Evolutionary conservation across 306 rosid species (phyloP), one percentile per base, ranked within the genome.

Genomic region (Medicago lupulina): DNA sequence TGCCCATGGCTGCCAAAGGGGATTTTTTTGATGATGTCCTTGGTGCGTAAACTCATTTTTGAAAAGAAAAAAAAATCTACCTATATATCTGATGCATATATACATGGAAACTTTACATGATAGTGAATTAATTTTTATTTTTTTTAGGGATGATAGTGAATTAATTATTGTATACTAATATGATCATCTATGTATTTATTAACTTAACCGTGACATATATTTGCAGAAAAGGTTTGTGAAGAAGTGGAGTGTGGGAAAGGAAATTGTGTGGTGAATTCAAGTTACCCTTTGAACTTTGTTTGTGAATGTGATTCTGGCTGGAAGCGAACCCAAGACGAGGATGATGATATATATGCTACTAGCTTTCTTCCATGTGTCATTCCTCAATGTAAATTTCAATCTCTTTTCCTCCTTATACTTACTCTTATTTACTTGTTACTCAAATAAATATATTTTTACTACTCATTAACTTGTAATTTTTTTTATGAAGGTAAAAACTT

Each of bases 331-430:
- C 74, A 65, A 9, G 78, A 88, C 0, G 54, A 76, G 0, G 80
- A 81, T n/a, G 74, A 46, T n/a, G 75, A 85, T 17, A 79, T 64
- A 36, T 79, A 83, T 63, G 77, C 76, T 67, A 68, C 71, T 31
- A 79, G 81, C 71, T 93, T 91, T 75, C 98, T 91, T 51, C 98
- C 98, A 4, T 91, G 98, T 73, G 98, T 91, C 74, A 88, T 93
- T 70, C 98, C 98, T 11, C 12, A 88, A 36, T 93, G 98, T 93
- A 84, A 74, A 13, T 23, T 65, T 15, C 4, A 28, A 15, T 65
- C 44, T 23, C 46, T 63, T 17, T 44, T 34, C 2, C 12, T 10
- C 17, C 14, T 13, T 16, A 34, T 16, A 34, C 38, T 34, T 5
- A 34, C 7, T 34, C 38, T 34, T 34, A 4, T 34, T 34, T 34